Percentiles rank a stretch among this genome's conserved stretches.
These are phyloP conservation scores for Knufia fluminis DNA, from an alignment of 2,329 filamentous ascomycete genomes.

Conservation along the genomic window DNA sequence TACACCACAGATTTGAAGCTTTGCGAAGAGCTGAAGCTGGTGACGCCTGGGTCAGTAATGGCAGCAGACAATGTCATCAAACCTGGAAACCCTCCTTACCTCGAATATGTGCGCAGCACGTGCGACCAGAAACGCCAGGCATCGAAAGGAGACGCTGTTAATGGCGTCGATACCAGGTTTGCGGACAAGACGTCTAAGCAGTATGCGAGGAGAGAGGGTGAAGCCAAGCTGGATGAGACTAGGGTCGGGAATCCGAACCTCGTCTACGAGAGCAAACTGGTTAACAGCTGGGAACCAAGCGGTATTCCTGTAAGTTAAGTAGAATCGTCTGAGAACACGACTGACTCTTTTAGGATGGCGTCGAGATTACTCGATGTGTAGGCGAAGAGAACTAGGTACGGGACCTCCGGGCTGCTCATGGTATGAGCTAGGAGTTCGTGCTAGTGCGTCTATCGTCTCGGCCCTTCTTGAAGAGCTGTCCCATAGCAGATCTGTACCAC, in stretches of 20 bases:
- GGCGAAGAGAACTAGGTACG: slow-evolving; percentile 26
- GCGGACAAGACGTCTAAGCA: slow-evolving; percentile 22
- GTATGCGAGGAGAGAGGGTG: slow-evolving; percentile 20
- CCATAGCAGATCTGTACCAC: no score
- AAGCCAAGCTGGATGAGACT: slow-evolving; percentile 22
- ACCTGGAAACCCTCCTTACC: slow-evolving; percentile 36
- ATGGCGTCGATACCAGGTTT: slow-evolving; percentile 19
- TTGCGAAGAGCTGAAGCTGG: slow-evolving; percentile 59
- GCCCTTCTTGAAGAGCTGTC: no score
- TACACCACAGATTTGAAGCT: slow-evolving; percentile 68
- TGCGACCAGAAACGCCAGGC: slow-evolving; percentile 48
- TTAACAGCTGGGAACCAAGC: slow-evolving; percentile 60
- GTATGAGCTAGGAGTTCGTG: no score
- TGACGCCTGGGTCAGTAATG: slow-evolving; percentile 44
- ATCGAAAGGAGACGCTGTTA: slow-evolving; percentile 9
- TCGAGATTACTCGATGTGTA: slow-evolving; percentile 57
- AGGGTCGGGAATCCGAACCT: slow-evolving; percentile 31
- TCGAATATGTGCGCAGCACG: slow-evolving; percentile 43
- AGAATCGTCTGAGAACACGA: background rate
- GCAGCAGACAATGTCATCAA: slow-evolving; percentile 31
- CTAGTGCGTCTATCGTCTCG: no score
- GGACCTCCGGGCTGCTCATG: background rate
- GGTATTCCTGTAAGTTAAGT: slow-evolving; percentile 50
- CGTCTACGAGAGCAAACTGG: slow-evolving; percentile 53
- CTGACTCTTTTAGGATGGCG: slow-evolving; percentile 46